These are phyloP conservation scores for Fagopyrum esculentum DNA, from an alignment of 148 eudicot species.

Conservation along the genomic window DNA sequence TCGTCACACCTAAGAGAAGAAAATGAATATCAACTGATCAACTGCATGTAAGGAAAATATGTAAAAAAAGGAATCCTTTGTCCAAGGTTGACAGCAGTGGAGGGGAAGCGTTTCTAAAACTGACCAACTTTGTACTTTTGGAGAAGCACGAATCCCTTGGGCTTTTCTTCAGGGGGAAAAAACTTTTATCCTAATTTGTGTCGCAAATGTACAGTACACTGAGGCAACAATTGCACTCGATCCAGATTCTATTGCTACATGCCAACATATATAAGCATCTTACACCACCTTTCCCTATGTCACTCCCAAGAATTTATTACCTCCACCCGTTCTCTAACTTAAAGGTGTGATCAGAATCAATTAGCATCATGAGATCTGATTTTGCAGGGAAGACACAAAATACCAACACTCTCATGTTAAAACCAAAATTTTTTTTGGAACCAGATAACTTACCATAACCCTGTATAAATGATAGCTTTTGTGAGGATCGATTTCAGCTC, in stretches of 20 bases:
- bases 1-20: background rate
- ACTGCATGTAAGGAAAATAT: background rate
- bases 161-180: background rate
- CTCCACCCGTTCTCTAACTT: background rate
- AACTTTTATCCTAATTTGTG: background rate
- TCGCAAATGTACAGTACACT: background rate
- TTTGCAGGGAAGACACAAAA: too few relatives aligned
- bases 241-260: too few relatives aligned
- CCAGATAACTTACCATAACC: constrained; percentile 64
- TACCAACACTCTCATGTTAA: too few relatives aligned
- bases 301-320: background rate
- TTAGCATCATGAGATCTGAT: too few relatives aligned
- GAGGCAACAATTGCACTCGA: background rate
- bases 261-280: too few relatives aligned
- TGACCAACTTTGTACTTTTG: background rate
- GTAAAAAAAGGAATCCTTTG: background rate
- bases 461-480: constrained; percentile 80
- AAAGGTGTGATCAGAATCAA: background rate
- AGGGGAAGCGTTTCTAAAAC: background rate
- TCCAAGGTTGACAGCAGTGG: background rate
- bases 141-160: background rate
- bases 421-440: background rate
- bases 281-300: too few relatives aligned
- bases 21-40: background rate
- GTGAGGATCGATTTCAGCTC: constrained; percentile 89